These are phyloP conservation scores for Pichia nanzhaoensis DNA, from an alignment of 805 yeast species.

Conservation along the genomic window DNA sequence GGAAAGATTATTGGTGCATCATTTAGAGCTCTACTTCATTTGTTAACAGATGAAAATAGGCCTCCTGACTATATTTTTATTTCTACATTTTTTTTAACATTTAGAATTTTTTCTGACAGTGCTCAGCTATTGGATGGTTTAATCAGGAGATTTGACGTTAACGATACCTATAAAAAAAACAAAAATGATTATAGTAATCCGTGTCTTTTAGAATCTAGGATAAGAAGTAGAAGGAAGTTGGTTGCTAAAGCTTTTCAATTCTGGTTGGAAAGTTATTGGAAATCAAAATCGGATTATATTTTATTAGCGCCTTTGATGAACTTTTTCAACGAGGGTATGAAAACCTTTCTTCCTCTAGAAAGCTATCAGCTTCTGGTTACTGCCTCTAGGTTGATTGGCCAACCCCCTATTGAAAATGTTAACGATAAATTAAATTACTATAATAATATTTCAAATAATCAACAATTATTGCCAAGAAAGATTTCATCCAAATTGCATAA, in stretches of 20 bases:
- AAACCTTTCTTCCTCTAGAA: slow-evolving; percentile 56
- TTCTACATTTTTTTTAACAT: slow-evolving; percentile 71
- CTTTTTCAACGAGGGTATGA: slow-evolving; percentile 73
- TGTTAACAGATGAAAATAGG: slow-evolving; percentile 57
- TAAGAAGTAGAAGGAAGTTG: slow-evolving; percentile 57
- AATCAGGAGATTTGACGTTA: slow-evolving; percentile 56
- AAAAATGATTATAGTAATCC: slow-evolving; percentile 28
- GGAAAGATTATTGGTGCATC: slow-evolving; percentile 62
- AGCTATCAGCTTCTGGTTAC: slow-evolving; percentile 54
- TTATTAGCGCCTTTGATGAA: slow-evolving; percentile 65
- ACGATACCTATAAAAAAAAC: slow-evolving; percentile 29
- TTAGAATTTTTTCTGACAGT: slow-evolving; percentile 63
- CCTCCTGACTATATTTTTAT: slow-evolving; percentile 63
- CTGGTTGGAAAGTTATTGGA: slow-evolving; percentile 94
- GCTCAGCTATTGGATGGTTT: slow-evolving; percentile 62
- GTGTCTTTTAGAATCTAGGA: slow-evolving; percentile 33
- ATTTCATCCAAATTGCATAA: slow-evolving; percentile 33
- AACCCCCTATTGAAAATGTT: slow-evolving; percentile 42
- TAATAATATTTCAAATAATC: slow-evolving; percentile 29
- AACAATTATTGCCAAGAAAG: slow-evolving; percentile 50
- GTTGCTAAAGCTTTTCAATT: slow-evolving; percentile 63
- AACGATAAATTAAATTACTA: slow-evolving; percentile 29
- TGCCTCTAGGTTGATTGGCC: slow-evolving; percentile 53
- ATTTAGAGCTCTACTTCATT: slow-evolving; percentile 57
- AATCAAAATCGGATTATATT: slow-evolving; percentile 49